Conservation (phyloP, 169 alveolate species). For the Cryptosporidium viatorum region DNA sequence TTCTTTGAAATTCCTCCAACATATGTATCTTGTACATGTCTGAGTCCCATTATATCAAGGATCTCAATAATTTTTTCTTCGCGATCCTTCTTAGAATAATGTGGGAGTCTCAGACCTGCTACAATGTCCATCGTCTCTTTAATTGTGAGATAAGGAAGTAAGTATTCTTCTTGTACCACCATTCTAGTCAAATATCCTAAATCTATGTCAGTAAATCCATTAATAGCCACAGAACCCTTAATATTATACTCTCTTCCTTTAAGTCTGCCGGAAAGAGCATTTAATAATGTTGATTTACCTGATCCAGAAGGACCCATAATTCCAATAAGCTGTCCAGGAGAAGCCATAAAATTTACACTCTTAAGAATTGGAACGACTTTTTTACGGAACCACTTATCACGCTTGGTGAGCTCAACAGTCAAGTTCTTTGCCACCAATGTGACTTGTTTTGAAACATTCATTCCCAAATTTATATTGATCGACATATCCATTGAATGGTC, state of each 20-base stretch:
- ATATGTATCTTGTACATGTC: constrained; percentile 79
- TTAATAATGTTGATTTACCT: constrained; percentile 72
- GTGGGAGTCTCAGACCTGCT: constrained; percentile 79
- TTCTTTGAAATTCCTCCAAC: constrained; percentile 78
- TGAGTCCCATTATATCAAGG: constrained; percentile 79
- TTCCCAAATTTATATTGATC: constrained; percentile 32
- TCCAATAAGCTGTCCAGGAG: constrained; percentile 77
- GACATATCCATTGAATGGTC: constrained; percentile 70
- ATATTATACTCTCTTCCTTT: constrained; percentile 51
- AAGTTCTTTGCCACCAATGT: constrained; percentile 56
- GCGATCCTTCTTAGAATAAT: constrained; percentile 76
- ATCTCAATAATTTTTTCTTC: constrained; percentile 77
- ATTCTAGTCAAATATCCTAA: constrained; percentile 69
- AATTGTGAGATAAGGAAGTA: constrained; percentile 79
- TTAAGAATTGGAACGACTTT: constrained; percentile 17
- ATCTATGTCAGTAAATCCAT: constrained; percentile 68
- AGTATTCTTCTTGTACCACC: constrained; percentile 78
- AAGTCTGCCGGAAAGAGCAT: constrained; percentile 75
- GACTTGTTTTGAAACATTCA: constrained; percentile 47
- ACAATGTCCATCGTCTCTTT: constrained; percentile 80
- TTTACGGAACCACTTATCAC: constrained; percentile 8
- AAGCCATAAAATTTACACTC: constrained; percentile 65
- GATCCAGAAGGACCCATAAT: constrained; percentile 77
- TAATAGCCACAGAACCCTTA: constrained; percentile 49
- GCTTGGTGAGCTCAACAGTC: constrained; percentile 17